Percentiles rank a stretch among this genome's conserved stretches.
These are phyloP conservation scores for Cucurbita maxima DNA, from an alignment of 306 rosid species.

Conservation along the genomic window DNA sequence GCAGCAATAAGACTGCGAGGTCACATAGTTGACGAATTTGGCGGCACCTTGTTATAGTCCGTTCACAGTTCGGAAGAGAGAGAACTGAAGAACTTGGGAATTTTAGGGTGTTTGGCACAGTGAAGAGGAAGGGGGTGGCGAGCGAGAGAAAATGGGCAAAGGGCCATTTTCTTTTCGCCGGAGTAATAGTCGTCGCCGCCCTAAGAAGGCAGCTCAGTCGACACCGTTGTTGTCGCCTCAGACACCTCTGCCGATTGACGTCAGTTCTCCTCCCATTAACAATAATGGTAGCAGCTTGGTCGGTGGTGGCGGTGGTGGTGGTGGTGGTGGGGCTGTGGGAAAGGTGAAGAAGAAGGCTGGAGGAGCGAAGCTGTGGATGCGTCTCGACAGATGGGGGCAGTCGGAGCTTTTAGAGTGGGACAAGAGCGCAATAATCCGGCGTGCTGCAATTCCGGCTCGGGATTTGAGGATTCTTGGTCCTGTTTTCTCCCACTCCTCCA, in stretches of 20 bases:
- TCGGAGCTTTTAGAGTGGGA: slow-evolving; percentile 82
- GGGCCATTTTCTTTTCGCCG: slow-evolving; percentile 55
- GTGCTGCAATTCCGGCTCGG: slow-evolving; percentile 66
- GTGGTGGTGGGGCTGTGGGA: slow-evolving; percentile 7
- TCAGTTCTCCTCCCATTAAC: slow-evolving; percentile 15
- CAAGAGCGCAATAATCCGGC: slow-evolving; percentile 61
- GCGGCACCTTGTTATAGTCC: background rate
- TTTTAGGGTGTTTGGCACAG: background rate
- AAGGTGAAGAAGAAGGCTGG: slow-evolving; percentile 83
- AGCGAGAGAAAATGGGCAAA: slow-evolving; percentile 37
- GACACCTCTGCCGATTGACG: background rate
- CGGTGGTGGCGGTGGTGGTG: slow-evolving; percentile 5
- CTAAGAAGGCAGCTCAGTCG: slow-evolving; percentile 21
- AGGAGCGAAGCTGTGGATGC: slow-evolving; percentile 83
- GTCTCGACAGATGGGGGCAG: slow-evolving; percentile 51
- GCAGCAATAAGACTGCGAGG: background rate
- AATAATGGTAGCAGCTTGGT: slow-evolving; percentile 1
- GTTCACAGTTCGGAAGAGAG: background rate
- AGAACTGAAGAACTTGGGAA: background rate
- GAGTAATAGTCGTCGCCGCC: slow-evolving; percentile 42
- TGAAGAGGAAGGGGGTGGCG: background rate
- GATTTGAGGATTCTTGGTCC: slow-evolving; percentile 91
- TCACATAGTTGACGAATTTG: background rate
- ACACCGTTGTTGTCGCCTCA: background rate
- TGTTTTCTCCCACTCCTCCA: slow-evolving; percentile 84